Conservation (phyloP, 2,329 filamentous ascomycete genomes). For the Paracoccidioides lutzii region DNA sequence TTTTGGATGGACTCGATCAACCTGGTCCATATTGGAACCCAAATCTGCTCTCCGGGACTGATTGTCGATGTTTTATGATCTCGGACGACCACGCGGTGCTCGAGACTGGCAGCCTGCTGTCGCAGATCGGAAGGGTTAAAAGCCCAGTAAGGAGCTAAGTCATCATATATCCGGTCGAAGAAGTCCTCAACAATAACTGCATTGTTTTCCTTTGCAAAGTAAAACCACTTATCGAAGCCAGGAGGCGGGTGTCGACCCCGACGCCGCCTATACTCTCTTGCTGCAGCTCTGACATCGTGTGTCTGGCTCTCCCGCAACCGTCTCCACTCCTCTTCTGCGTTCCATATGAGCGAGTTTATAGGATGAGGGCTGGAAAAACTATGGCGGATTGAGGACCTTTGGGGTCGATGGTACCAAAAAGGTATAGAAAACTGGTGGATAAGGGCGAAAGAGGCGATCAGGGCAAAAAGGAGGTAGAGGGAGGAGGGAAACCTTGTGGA, state of each 20-base stretch:
- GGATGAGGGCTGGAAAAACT: constrained; percentile 7
- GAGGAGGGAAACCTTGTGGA: not conserved
- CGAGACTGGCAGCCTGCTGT: constrained; percentile 26
- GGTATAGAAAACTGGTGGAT: not conserved
- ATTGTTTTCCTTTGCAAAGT: constrained; percentile 30
- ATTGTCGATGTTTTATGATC: constrained; percentile 25
- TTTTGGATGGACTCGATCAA: constrained; percentile 26
- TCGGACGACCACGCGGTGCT: constrained; percentile 29
- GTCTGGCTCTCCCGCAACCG: constrained; percentile 20
- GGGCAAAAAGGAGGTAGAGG: not conserved
- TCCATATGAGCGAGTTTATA: constrained; percentile 12
- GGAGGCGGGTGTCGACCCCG: constrained; percentile 40
- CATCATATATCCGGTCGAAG: constrained; percentile 40
- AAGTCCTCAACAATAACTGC: constrained; percentile 38
- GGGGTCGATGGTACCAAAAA: not conserved
- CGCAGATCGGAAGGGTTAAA: constrained; percentile 31
- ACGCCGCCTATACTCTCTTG: constrained; percentile 31
- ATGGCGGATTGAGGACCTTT: not conserved
- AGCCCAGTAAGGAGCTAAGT: constrained; percentile 39
- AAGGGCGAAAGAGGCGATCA: not conserved
- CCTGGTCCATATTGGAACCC: constrained; percentile 32
- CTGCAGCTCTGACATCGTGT: constrained; percentile 24
- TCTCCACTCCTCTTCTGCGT: constrained; percentile 10
- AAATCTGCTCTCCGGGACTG: constrained; percentile 18
- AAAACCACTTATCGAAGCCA: constrained; percentile 37